phyloP scores from a whole-genome alignment of 2,329 filamentous ascomycete species.

The Colletotrichum cuscutae region DNA sequence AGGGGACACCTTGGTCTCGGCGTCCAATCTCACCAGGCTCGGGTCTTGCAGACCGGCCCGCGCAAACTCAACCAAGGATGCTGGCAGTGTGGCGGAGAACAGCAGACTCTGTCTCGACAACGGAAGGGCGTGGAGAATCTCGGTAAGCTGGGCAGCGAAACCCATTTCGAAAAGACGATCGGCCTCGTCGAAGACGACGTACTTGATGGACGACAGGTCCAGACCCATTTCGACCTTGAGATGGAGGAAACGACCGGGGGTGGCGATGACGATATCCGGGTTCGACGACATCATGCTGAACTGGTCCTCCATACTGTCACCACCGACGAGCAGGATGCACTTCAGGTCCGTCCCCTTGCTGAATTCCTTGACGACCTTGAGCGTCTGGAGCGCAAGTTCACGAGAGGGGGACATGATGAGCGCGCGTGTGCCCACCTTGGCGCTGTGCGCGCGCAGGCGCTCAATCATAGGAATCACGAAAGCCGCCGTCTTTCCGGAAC shows the following conservation, averaged over 20 bases:
- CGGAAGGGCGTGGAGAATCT: slow-evolving; percentile 91
- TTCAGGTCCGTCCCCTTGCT: slow-evolving; percentile 90
- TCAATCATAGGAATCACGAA: slow-evolving; percentile 99
- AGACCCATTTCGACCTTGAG: slow-evolving; percentile 96
- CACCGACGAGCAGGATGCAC: slow-evolving; percentile 90
- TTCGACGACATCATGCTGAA: slow-evolving; percentile 93
- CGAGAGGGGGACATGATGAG: slow-evolving; percentile 92
- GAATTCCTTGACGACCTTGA: slow-evolving; percentile 97
- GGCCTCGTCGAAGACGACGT: slow-evolving; percentile 97
- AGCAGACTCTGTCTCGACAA: slow-evolving; percentile 87
- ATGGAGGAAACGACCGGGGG: slow-evolving; percentile 95
- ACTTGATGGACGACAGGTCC: slow-evolving; percentile 89
- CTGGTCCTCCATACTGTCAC: slow-evolving; percentile 95
- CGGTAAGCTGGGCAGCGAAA: slow-evolving; percentile 90
- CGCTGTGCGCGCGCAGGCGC: slow-evolving; percentile 87
- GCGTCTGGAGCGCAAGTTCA: slow-evolving; percentile 92
- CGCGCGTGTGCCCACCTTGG: slow-evolving; percentile 85
- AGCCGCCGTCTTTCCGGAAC: slow-evolving; percentile 96
- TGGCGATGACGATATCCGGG: slow-evolving; percentile 97
- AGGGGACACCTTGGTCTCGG: slow-evolving; percentile 94
- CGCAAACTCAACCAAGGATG: slow-evolving; percentile 95
- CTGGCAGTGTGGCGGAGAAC: slow-evolving; percentile 95
- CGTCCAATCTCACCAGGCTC: slow-evolving; percentile 87
- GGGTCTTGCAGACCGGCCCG: slow-evolving; percentile 93
- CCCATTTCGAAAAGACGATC: slow-evolving; percentile 99